phyloP scores from a whole-genome alignment of 78 protist genomes.

The Guillardia theta region DNA sequence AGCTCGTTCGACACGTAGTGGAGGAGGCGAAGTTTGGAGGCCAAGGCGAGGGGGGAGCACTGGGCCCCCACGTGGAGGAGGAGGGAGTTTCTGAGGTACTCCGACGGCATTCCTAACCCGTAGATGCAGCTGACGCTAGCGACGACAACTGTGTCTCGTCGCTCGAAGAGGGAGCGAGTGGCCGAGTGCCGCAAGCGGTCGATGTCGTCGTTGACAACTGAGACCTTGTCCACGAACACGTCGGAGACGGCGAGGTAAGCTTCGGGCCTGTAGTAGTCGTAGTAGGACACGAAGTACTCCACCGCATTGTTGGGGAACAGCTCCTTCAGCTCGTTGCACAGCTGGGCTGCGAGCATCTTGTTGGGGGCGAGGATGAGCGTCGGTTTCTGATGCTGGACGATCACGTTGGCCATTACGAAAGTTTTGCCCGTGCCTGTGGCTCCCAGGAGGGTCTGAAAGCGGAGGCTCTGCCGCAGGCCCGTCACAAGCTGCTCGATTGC shows the following conservation, averaged over 20 bases:
- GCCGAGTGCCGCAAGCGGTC: conserved; percentile 53
- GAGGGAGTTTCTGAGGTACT: neutral
- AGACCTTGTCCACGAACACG: neutral
- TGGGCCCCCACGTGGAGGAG: neutral
- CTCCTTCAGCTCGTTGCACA: conserved; percentile 38
- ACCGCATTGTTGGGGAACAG: conserved; percentile 36
- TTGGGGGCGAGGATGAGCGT: conserved; percentile 55
- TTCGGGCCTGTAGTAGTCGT: conserved; percentile 54
- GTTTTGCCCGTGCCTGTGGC: conserved; percentile 56
- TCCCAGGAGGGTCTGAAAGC: neutral
- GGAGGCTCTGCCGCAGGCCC: neutral
- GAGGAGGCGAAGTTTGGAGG: neutral
- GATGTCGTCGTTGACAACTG: neutral
- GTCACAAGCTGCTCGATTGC: neutral
- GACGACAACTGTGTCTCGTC: conserved; percentile 43
- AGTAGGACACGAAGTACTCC: conserved; percentile 48
- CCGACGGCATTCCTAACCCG: conserved; percentile 16
- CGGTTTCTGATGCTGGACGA: neutral
- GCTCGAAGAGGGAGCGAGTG: conserved; percentile 44
- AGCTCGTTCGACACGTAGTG: neutral
- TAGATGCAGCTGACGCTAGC: conserved; percentile 43
- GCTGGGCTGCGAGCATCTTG: conserved; percentile 58
- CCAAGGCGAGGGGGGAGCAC: neutral
- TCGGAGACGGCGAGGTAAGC: conserved; percentile 12
- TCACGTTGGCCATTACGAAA: conserved; percentile 28